phyloP scores from a whole-genome alignment of 2,329 filamentous ascomycete species.

The Apiospora rasikravindrae region DNA sequence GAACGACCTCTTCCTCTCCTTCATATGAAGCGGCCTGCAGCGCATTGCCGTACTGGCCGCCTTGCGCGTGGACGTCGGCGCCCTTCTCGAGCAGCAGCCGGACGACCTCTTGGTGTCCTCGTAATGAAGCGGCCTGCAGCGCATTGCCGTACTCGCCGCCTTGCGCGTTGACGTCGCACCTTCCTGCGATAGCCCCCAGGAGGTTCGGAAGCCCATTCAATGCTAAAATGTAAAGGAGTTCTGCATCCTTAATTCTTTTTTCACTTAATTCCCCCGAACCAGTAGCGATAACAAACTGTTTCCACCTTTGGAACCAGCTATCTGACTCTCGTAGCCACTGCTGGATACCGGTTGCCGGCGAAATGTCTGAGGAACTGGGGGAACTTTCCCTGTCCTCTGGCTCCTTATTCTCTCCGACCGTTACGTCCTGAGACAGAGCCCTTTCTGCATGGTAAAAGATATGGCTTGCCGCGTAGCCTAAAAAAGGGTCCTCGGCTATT shows the following conservation, averaged over 20 bases:
- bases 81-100: too few relatives aligned
- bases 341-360: neutral
- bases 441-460: slow-evolving; percentile 24
- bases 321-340: slow-evolving; percentile 7
- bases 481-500: slow-evolving; percentile 21
- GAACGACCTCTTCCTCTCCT: too few relatives aligned
- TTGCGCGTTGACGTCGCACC: slow-evolving; percentile 1
- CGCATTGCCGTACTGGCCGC: too few relatives aligned
- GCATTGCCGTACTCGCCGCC: too few relatives aligned
- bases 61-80: too few relatives aligned
- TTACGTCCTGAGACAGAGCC: slow-evolving; percentile 10
- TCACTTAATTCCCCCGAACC: neutral
- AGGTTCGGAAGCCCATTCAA: slow-evolving; percentile 15
- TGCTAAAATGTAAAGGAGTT: slow-evolving; percentile 17
- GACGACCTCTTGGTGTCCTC: too few relatives aligned
- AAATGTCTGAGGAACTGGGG: neutral
- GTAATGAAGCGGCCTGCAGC: too few relatives aligned
- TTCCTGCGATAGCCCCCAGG: slow-evolving; percentile 2
- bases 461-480: slow-evolving; percentile 21
- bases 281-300: neutral
- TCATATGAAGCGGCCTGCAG: too few relatives aligned
- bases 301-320: slow-evolving; percentile 11
- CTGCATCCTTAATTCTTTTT: neutral
- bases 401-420: neutral
- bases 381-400: neutral